Percentiles rank a stretch among this genome's conserved stretches.
Evolutionary conservation across 129 eudicot genomes (phyloP).

Genomic region (Pittosporum tobira): DNA sequence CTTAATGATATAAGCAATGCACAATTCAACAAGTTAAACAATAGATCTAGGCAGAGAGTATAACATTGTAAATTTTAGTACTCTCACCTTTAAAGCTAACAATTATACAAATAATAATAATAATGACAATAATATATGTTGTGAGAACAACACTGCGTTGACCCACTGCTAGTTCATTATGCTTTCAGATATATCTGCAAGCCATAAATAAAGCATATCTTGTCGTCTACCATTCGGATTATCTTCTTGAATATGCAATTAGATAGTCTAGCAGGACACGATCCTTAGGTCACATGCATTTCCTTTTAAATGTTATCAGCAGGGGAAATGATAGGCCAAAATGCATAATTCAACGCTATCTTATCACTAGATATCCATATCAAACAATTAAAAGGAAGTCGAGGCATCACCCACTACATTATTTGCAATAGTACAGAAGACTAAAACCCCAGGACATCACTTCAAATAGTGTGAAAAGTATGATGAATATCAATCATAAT

Average conservation of each 20-base stretch:
- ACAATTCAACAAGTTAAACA: slow-evolving; percentile 1
- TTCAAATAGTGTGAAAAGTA: not conserved
- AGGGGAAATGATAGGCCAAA: not conserved
- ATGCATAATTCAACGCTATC: not conserved
- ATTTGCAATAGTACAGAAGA: too few relatives aligned
- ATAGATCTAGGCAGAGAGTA: not conserved
- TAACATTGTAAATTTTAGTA: not conserved
- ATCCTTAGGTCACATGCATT: not conserved
- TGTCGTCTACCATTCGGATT: not conserved
- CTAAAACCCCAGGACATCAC: too few relatives aligned
- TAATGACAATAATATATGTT: not conserved
- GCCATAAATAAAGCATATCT: not conserved
- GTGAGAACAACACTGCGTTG: not conserved
- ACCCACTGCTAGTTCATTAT: not conserved
- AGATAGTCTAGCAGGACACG: not conserved
- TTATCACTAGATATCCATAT: not conserved
- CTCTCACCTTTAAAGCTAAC: not conserved
- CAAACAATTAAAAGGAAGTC: not conserved
- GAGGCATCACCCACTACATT: too few relatives aligned
- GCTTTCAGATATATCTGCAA: not conserved
- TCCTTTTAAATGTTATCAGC: not conserved
- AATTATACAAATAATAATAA: not conserved
- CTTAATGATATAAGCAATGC: not conserved
- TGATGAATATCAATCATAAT: too few relatives aligned
- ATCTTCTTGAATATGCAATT: too few relatives aligned